Conservation (phyloP, 2,329 filamentous ascomycete species). For the Coniochaeta sp. region DNA sequence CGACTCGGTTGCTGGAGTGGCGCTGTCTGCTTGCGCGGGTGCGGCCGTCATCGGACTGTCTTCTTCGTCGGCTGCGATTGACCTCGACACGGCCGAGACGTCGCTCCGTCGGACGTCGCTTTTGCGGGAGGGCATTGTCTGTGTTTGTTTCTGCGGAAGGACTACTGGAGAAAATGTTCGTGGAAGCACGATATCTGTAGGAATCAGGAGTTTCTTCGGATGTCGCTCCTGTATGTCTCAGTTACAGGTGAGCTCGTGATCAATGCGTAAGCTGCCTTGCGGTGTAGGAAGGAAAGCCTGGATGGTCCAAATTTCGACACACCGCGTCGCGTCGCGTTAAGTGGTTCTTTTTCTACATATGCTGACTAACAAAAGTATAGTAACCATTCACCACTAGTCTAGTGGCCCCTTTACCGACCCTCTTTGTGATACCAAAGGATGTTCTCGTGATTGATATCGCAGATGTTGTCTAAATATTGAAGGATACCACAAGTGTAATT, state of each 20-base stretch:
- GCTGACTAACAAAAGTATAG: constrained; percentile 1
- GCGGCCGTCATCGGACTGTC: constrained; percentile 13
- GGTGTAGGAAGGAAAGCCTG: neutral
- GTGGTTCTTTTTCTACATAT: neutral
- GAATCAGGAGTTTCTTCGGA: neutral
- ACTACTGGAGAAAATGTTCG: neutral
- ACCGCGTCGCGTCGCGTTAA: constrained; percentile 2
- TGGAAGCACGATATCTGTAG: neutral
- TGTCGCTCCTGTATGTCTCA: neutral
- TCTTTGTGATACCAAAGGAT: no score
- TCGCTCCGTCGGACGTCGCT: constrained; percentile 37
- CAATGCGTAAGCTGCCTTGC: neutral
- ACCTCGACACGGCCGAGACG: constrained; percentile 29
- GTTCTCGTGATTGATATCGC: no score
- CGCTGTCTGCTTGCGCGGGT: neutral
- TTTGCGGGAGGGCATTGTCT: constrained; percentile 47
- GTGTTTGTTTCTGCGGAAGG: neutral
- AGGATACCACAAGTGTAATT: neutral
- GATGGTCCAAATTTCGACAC: neutral
- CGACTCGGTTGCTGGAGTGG: neutral
- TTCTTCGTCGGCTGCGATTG: constrained; percentile 28
- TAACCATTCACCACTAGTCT: no score
- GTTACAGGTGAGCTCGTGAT: neutral
- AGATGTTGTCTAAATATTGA: no score
- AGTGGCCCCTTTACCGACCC: no score